Conservation (phyloP, 2,329 filamentous ascomycete species). For the Colletotrichum plurivorum region DNA sequence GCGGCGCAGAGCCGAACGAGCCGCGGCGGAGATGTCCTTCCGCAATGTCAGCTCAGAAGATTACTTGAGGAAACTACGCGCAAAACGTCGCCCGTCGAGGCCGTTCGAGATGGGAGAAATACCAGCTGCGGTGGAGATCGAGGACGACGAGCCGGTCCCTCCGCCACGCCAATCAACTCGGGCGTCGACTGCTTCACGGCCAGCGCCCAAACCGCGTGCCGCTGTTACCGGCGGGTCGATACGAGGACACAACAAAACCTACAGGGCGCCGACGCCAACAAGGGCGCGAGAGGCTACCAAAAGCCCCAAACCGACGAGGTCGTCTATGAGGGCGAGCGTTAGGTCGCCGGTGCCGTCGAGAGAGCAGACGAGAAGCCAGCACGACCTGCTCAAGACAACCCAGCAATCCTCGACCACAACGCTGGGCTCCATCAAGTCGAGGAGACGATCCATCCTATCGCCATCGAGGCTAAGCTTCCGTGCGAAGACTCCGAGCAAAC, state of each 20-base stretch:
- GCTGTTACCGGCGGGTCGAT: not conserved
- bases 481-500: not conserved
- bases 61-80: constrained; percentile 22
- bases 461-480: not conserved
- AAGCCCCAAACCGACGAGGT: not conserved
- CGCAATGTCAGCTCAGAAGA: constrained; percentile 32
- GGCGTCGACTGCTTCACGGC: not conserved
- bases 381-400: not conserved
- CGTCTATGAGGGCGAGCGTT: not conserved
- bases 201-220: not conserved
- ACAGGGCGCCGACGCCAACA: not conserved
- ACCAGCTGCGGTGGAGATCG: constrained; percentile 31
- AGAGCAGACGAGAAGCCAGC: not conserved
- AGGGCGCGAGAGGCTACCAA: not conserved
- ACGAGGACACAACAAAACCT: not conserved
- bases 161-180: not conserved
- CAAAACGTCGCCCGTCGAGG: constrained; percentile 28
- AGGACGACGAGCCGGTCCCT: constrained; percentile 10
- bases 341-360: not conserved
- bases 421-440: not conserved
- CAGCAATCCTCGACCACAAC: constrained; percentile 1
- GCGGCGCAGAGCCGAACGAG: constrained; percentile 32
- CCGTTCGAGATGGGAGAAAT: constrained; percentile 23
- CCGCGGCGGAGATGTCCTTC: constrained; percentile 35
- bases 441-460: not conserved